phyloP scores from a whole-genome alignment of 1,139 yeast species.

The Zhuliangozyma blackwelliae region DNA sequence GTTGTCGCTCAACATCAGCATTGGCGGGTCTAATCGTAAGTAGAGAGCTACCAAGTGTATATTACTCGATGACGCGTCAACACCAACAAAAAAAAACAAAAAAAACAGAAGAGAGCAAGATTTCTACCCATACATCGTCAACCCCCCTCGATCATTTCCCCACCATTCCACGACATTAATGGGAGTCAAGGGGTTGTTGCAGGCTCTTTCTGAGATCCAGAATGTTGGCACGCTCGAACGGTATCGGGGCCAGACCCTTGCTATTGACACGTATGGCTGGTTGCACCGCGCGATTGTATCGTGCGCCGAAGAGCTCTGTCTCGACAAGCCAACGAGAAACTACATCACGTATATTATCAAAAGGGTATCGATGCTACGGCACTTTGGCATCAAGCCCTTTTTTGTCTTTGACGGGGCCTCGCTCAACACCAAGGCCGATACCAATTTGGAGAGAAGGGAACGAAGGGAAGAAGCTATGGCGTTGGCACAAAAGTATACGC shows the following conservation, averaged over 20 bases:
- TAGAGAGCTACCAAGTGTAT: too few relatives aligned
- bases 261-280: conserved; percentile 97
- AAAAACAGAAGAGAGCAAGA: neutral
- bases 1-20: conserved; percentile 42
- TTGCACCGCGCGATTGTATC: conserved; percentile 79
- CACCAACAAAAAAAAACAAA: too few relatives aligned
- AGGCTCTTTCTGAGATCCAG: conserved; percentile 70
- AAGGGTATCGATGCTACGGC: conserved; percentile 60
- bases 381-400: conserved; percentile 74
- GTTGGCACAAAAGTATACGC: conserved; percentile 48
- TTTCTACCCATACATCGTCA: neutral
- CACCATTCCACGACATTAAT: conserved; percentile 22
- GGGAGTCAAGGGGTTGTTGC: conserved; percentile 82
- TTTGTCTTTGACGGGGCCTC: conserved; percentile 93
- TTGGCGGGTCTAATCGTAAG: conserved; percentile 35
- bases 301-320: conserved; percentile 81
- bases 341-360: conserved; percentile 60
- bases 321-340: conserved; percentile 63
- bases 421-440: conserved; percentile 71
- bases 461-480: conserved; percentile 55
- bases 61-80: too few relatives aligned
- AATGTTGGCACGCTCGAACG: conserved; percentile 51
- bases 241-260: conserved; percentile 73
- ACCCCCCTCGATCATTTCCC: too few relatives aligned
- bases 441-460: conserved; percentile 61